phyloP scores from a whole-genome alignment of 805 yeast genomes.

The Candida anglica region DNA sequence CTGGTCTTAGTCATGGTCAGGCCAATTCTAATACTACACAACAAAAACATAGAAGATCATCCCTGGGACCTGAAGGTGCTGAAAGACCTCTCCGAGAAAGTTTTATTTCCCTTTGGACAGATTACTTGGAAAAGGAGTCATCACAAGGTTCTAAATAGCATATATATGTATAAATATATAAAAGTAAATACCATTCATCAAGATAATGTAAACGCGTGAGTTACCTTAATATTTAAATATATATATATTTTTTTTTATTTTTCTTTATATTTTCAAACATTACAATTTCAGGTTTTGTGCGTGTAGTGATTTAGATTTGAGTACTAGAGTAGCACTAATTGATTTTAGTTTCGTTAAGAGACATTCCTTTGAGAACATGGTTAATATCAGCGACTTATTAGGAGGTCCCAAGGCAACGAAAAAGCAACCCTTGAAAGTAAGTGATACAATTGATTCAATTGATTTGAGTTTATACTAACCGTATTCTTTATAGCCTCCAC shows the following conservation, averaged over 20 bases:
- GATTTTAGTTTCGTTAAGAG: too few species aligned
- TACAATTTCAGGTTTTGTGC: too few species aligned
- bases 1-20: slow-evolving; percentile 54
- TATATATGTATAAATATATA: background rate
- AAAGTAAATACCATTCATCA: background rate
- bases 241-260: too few species aligned
- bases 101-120: slow-evolving; percentile 77
- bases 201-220: too few species aligned
- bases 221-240: background rate
- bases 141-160: slow-evolving; percentile 3
- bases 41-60: slow-evolving; percentile 3
- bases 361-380: too few species aligned
- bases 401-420: too few species aligned
- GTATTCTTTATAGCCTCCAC: too few species aligned
- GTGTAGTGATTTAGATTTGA: background rate
- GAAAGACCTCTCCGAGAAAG: slow-evolving; percentile 38
- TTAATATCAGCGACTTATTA: slow-evolving; percentile 9
- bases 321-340: background rate
- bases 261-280: too few species aligned
- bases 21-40: slow-evolving; percentile 18
- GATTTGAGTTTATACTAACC: too few species aligned
- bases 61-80: slow-evolving; percentile 12
- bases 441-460: background rate
- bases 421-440: background rate
- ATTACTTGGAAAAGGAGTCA: slow-evolving; percentile 71